A percentile compares a stretch with the other conserved stretches of the same genome.
Evolutionary conservation across 1,284 basidiomycete genomes (phyloP).

Genomic region (Trametes hirsuta): DNA sequence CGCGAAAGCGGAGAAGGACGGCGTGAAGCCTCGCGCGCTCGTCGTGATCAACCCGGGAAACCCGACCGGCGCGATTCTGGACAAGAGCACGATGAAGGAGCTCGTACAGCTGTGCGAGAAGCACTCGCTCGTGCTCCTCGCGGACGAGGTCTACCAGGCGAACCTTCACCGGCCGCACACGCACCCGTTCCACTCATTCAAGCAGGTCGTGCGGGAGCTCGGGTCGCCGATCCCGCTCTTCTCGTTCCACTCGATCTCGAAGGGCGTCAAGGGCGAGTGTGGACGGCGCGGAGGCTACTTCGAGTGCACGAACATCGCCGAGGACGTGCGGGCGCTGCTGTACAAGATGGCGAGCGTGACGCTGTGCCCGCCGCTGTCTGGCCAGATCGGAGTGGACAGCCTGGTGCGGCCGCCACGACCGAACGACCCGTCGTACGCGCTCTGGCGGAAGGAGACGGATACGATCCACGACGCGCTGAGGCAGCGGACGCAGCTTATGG

Average conservation of each 20-base stretch:
- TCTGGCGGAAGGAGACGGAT: slow-evolving; percentile 84
- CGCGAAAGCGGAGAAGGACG: slow-evolving; percentile 66
- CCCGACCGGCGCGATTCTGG: slow-evolving; percentile 87
- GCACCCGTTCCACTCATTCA: slow-evolving; percentile 90
- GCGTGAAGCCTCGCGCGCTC: slow-evolving; percentile 75
- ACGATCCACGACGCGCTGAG: slow-evolving; percentile 77
- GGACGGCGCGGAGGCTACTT: slow-evolving; percentile 94
- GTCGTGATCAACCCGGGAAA: slow-evolving; percentile 98
- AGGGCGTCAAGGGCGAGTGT: slow-evolving; percentile 93
- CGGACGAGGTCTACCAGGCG: slow-evolving; percentile 94
- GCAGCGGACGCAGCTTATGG: slow-evolving; percentile 74
- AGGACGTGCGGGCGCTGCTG: slow-evolving; percentile 80
- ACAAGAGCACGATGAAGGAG: slow-evolving; percentile 68
- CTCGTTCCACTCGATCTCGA: slow-evolving; percentile 95
- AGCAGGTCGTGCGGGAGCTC: slow-evolving; percentile 75
- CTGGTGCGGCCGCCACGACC: slow-evolving; percentile 85
- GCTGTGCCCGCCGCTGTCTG: slow-evolving; percentile 87
- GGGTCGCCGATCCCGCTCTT: slow-evolving; percentile 77
- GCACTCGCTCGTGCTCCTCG: slow-evolving; percentile 85
- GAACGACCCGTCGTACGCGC: slow-evolving; percentile 74
- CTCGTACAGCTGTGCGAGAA: slow-evolving; percentile 85
- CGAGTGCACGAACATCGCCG: slow-evolving; percentile 81
- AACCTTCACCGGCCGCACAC: slow-evolving; percentile 78
- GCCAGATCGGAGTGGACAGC: slow-evolving; percentile 91
- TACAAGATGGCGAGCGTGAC: slow-evolving; percentile 95